Evolutionary conservation across 2,329 filamentous ascomycete species (phyloP).

Genomic region (Exophiala lecanii-corni): DNA sequence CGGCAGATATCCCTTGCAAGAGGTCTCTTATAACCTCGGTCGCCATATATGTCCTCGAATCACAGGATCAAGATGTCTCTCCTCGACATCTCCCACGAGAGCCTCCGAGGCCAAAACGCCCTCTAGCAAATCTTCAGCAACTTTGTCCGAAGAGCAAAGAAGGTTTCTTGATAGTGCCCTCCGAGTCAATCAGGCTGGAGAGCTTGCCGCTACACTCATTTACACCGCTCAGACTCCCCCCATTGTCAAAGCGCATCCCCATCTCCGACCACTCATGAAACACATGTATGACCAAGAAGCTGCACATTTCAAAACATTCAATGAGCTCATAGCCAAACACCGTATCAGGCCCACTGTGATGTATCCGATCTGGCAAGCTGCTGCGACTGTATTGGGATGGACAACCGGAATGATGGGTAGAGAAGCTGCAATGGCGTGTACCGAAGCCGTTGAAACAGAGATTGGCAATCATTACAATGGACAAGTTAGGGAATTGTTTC

Average conservation of each 20-base stretch:
- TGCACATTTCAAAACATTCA: constrained; percentile 81
- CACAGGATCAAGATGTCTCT: too few species aligned
- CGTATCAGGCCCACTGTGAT: constrained; percentile 88
- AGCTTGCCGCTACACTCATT: constrained; percentile 93
- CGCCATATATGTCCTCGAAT: too few species aligned
- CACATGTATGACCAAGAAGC: constrained; percentile 99
- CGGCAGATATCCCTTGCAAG: too few species aligned
- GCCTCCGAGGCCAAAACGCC: constrained; percentile 28
- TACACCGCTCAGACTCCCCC: constrained; percentile 83
- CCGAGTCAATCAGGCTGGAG: constrained; percentile 94
- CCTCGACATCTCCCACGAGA: constrained; percentile 7
- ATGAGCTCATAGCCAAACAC: constrained; percentile 74
- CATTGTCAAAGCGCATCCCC: constrained; percentile 74
- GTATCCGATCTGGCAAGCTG: constrained; percentile 81
- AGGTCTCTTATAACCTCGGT: too few species aligned
- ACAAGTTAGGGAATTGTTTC: constrained; percentile 75
- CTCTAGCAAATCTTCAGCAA: constrained; percentile 40
- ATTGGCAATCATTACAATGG: constrained; percentile 94
- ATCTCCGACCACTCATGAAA: constrained; percentile 83
- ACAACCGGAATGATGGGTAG: constrained; percentile 80
- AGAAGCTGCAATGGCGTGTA: constrained; percentile 97
- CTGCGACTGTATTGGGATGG: constrained; percentile 82
- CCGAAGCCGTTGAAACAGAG: constrained; percentile 96
- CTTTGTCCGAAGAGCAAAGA: constrained; percentile 65
- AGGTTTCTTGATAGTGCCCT: constrained; percentile 75